Evolutionary conservation across 2,329 filamentous ascomycete species (phyloP), one percentile per base, ranked within the genome.

Genomic region (Colletotrichum cereale): DNA sequence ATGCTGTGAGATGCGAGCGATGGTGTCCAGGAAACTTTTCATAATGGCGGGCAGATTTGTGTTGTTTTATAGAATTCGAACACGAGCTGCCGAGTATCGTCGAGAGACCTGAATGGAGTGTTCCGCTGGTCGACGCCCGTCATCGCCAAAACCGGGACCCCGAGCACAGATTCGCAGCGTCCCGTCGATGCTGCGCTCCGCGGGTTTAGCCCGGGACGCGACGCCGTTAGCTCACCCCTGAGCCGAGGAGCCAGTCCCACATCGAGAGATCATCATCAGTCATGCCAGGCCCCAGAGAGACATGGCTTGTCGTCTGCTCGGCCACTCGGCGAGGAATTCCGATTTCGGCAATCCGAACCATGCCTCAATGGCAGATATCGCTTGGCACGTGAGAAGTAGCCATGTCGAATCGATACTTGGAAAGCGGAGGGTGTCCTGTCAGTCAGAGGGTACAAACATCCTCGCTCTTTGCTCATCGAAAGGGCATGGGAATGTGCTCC

Each of bases 1-100:
- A 55, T 58, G 44, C 65, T 60, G 63, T 53, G 63, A 44, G 52
- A 71, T 64, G 68, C 26, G 64, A 68, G 62, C 63, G 65, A 63
- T 71, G 50, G 60, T 71, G 57, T 11, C 48, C 11, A 21, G 44
- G 58, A 29, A 21, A 34, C 5, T 47, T 11, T 36, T 44, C 11
- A 12, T 38, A 40, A 38, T 8, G 36, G 31, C 38, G 50, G 50
- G 65, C 44, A 48, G 52, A 38, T n/a, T 47, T 29, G 64, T 26
- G 44, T 63, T 11, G 42, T 52, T 58, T 71, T 71, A 71, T 71
- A 71, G 34, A 48, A 55, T 29, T 60, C 29, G 48, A 52, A 62
- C 21, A 44, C 26, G 50, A 71, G 57, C 26, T 68, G 63, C 53
- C n/a, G 36, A 44, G 44, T 38, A 63, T 40, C 47, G 24, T 34